Evolutionary conservation across 495 filamentous ascomycete genomes (phyloP).

Genomic region (Xylaria grammica): DNA sequence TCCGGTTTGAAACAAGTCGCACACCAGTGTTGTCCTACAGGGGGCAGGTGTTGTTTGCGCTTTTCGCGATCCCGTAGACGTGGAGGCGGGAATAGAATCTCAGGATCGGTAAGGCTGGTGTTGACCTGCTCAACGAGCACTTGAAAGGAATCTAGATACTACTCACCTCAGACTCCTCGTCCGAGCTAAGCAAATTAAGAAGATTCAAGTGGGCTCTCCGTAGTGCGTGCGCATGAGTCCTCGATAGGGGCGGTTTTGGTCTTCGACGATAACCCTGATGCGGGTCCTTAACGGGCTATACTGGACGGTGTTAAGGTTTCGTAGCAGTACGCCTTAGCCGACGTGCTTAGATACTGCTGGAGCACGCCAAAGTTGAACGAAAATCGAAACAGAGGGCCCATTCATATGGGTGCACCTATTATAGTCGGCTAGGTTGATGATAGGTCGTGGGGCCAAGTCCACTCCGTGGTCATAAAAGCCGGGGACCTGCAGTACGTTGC

Average conservation of each 20-base stretch:
- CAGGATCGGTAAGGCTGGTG: neutral
- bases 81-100: neutral
- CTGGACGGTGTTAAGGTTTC: neutral
- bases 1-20: slow-evolving; percentile 24
- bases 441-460: slow-evolving; percentile 7
- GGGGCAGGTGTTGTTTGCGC: neutral
- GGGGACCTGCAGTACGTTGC: slow-evolving; percentile 22
- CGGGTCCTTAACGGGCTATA: neutral
- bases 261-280: slow-evolving; percentile 1
- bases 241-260: neutral
- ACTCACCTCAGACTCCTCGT: slow-evolving; percentile 10
- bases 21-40: slow-evolving; percentile 5
- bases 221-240: neutral
- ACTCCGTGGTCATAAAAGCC: slow-evolving; percentile 5
- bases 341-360: neutral
- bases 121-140: neutral
- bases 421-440: slow-evolving; percentile 14
- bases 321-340: neutral
- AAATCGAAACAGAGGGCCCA: neutral
- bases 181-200: neutral
- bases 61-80: neutral
- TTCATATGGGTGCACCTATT: slow-evolving; percentile 11
- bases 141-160: neutral
- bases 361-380: slow-evolving; percentile 13
- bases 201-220: neutral